Conservation (phyloP, 2,329 filamentous ascomycete genomes). For the Ascosphaera apis region DNA sequence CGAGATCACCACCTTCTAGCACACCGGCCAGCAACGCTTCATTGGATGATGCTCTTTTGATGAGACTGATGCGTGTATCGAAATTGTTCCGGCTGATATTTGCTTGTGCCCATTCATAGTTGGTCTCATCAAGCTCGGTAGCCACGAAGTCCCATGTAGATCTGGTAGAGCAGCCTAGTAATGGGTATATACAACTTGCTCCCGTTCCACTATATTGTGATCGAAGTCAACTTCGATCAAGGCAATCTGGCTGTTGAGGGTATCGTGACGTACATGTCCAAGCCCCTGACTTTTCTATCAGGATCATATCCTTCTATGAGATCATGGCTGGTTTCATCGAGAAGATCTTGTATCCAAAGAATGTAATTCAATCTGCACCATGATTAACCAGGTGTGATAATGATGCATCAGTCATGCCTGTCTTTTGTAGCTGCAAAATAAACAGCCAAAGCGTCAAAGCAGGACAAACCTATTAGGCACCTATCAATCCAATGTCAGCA, state of each 20-base stretch:
- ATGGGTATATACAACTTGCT: conserved; percentile 73
- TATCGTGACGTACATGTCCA: conserved; percentile 41
- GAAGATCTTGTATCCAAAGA: conserved; percentile 59
- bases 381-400: conserved; percentile 1
- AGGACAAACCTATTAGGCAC: conserved; percentile 23
- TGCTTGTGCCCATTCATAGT: conserved; percentile 36
- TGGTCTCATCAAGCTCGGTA: conserved; percentile 58
- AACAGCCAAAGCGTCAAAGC: too few species aligned
- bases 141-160: conserved; percentile 49
- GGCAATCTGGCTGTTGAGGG: conserved; percentile 4
- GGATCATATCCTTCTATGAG: conserved; percentile 28
- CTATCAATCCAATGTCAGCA: conserved; percentile 8
- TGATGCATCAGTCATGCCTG: background rate
- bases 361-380: conserved; percentile 62
- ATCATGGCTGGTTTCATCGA: conserved; percentile 41
- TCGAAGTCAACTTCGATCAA: conserved; percentile 5
- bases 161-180: conserved; percentile 49
- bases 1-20: conserved; percentile 24
- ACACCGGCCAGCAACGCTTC: too few species aligned
- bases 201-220: conserved; percentile 43
- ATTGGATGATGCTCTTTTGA: conserved; percentile 30
- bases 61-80: conserved; percentile 37
- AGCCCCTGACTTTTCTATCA: conserved; percentile 36
- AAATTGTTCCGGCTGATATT: conserved; percentile 49
- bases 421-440: too few species aligned